A percentile compares a stretch with the other conserved stretches of the same genome.
These are phyloP conservation scores for Tricholoma bakamatsutake DNA, from an alignment of 768 basidiomycete genomes.

Conservation along the genomic window DNA sequence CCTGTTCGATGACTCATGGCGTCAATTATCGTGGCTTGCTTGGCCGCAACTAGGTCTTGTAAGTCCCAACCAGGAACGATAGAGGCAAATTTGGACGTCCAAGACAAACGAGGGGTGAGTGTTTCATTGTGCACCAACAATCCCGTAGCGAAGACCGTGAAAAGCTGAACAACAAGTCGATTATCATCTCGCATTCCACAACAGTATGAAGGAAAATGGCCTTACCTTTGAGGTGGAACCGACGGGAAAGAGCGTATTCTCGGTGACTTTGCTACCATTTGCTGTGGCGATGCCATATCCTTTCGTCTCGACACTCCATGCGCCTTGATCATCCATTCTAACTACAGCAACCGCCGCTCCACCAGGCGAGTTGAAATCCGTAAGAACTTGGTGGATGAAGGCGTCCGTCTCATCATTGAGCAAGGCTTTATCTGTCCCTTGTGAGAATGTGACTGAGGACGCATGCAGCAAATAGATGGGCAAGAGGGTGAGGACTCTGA, in stretches of 20 bases:
- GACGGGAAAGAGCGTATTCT: conserved; percentile 22
- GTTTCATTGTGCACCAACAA: conserved; percentile 23
- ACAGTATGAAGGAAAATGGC: neutral
- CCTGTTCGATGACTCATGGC: conserved; percentile 19
- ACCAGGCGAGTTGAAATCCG: conserved; percentile 21
- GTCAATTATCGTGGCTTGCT: conserved; percentile 16
- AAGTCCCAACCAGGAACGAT: conserved; percentile 22
- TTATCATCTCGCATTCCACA: neutral
- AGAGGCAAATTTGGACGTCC: conserved; percentile 19
- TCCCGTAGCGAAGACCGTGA: conserved; percentile 19
- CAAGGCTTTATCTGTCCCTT: conserved; percentile 3
- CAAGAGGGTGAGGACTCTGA: neutral
- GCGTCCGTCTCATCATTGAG: conserved; percentile 15
- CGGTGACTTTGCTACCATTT: conserved; percentile 17
- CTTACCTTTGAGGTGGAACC: conserved; percentile 28
- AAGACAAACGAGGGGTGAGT: conserved; percentile 18
- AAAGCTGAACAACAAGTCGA: conserved; percentile 14
- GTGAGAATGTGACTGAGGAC: neutral
- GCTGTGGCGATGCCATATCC: conserved; percentile 24
- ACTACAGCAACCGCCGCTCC: conserved; percentile 26
- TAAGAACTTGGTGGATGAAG: conserved; percentile 18
- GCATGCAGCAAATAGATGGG: conserved; percentile 1
- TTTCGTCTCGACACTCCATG: conserved; percentile 25
- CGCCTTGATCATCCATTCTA: conserved; percentile 12
- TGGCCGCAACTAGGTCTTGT: conserved; percentile 16